These are phyloP conservation scores for Luffa aegyptiaca DNA, from an alignment of 306 rosid species.

Conservation along the genomic window DNA sequence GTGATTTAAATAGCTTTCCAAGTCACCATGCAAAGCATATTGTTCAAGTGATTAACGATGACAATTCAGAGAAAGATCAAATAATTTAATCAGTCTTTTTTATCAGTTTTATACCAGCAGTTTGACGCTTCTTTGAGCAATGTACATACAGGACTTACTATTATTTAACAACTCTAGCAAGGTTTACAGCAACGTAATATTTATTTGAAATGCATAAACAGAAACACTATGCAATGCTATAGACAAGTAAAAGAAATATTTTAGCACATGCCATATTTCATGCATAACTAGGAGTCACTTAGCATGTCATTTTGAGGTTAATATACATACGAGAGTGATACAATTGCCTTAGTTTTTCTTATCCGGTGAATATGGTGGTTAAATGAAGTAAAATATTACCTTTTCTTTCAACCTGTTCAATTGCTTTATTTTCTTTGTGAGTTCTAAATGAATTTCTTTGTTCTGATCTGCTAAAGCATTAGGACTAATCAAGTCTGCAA, in stretches of 20 bases:
- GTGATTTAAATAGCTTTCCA: not conserved
- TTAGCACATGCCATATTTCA: not conserved
- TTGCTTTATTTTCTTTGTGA: slow-evolving; percentile 39
- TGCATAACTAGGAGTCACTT: not conserved
- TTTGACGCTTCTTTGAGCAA: not conserved
- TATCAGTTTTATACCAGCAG: not conserved
- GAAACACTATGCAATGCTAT: not conserved
- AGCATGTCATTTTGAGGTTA: not conserved
- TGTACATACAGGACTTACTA: not conserved
- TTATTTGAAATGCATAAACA: not conserved
- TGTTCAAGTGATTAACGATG: not conserved
- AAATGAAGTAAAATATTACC: slow-evolving; percentile 21
- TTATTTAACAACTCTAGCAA: not conserved
- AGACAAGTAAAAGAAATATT: not conserved
- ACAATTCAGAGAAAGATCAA: not conserved
- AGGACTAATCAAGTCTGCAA: slow-evolving; percentile 34
- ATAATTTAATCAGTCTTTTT: not conserved
- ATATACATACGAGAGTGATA: not conserved
- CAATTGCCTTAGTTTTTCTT: not conserved
- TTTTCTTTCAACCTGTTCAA: slow-evolving; percentile 57
- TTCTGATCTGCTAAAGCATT: slow-evolving; percentile 41
- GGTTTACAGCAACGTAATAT: not conserved
- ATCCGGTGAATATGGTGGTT: not conserved
- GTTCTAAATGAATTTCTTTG: slow-evolving; percentile 40
- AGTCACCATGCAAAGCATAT: not conserved